These are phyloP conservation scores for Chondrus crispus DNA, from an alignment of 23 red algal species.

Conservation along the genomic window DNA sequence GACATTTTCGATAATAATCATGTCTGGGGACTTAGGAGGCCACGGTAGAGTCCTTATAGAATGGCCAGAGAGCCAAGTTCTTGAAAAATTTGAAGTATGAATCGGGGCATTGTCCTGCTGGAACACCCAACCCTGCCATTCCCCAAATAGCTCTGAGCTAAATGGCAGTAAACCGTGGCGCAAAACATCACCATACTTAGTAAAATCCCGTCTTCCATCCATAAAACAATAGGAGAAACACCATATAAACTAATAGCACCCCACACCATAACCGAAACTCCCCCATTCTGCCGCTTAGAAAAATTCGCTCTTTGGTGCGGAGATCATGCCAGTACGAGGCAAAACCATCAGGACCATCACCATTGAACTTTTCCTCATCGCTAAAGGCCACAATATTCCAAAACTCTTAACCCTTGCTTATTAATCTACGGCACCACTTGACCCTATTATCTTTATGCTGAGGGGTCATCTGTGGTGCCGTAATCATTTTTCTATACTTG, in stretches of 20 bases:
- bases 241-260: background rate
- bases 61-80: background rate
- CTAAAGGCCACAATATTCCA: too few species aligned
- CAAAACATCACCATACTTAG: background rate
- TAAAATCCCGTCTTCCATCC: background rate
- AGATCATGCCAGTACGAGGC: background rate
- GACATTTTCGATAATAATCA: background rate
- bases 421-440: too few species aligned
- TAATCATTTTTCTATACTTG: too few species aligned
- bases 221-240: background rate
- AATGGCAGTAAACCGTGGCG: background rate
- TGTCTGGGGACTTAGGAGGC: background rate
- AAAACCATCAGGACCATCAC: background rate
- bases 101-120: conserved; percentile 1
- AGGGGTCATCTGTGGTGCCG: too few species aligned
- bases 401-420: too few species aligned
- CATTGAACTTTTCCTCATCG: background rate
- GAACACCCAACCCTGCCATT: background rate
- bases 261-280: background rate
- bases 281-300: background rate
- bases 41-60: background rate
- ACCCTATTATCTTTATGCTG: too few species aligned
- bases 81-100: background rate
- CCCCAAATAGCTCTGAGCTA: background rate
- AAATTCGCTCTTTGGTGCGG: background rate